Conservation (phyloP, 805 yeast genomes). For the Tetrapisispora nanseiensis region DNA sequence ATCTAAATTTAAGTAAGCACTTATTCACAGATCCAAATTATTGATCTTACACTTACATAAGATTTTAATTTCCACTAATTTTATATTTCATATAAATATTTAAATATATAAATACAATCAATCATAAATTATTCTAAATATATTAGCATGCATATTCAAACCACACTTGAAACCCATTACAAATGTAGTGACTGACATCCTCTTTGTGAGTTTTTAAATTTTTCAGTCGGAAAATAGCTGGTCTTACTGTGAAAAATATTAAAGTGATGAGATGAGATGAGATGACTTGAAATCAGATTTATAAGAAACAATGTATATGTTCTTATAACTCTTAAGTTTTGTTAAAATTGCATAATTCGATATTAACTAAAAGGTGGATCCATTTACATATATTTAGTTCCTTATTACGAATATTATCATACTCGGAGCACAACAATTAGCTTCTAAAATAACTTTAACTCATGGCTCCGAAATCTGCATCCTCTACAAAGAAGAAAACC, state of each 20-base stretch:
- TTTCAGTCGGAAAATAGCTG: neutral
- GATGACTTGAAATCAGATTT: neutral
- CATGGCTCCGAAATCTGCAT: conserved; percentile 18
- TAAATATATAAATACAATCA: too few relatives aligned
- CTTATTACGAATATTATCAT: neutral
- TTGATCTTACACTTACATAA: too few relatives aligned
- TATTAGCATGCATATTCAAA: neutral
- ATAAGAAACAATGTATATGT: too few relatives aligned
- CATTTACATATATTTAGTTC: too few relatives aligned
- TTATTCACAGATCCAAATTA: too few relatives aligned
- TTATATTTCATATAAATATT: too few relatives aligned
- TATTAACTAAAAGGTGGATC: too few relatives aligned
- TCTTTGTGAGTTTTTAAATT: neutral
- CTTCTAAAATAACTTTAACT: neutral
- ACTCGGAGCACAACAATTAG: neutral
- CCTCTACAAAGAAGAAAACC: conserved; percentile 22
- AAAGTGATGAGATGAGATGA: conserved; percentile 1
- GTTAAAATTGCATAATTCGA: too few relatives aligned
- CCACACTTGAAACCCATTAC: too few relatives aligned
- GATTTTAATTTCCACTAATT: too few relatives aligned
- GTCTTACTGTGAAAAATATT: too few relatives aligned
- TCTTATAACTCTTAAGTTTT: neutral
- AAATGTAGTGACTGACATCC: neutral
- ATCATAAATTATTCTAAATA: neutral
- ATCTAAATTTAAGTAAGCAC: neutral